Evolutionary conservation across 495 filamentous ascomycete genomes (phyloP).

Genomic region (Evernia prunastri): DNA sequence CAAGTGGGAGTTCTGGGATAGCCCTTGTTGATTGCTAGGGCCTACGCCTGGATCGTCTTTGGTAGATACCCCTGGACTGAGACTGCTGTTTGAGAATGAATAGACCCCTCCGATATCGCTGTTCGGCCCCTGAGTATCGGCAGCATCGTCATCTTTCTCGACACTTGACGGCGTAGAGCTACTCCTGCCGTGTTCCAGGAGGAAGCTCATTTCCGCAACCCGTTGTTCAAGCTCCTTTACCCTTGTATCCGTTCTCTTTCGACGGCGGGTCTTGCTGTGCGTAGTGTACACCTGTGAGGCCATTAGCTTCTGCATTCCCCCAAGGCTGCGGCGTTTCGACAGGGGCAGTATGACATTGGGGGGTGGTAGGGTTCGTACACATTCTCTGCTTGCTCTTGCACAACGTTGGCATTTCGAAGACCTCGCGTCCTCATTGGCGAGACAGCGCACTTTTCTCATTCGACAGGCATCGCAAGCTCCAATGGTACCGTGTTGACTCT

Average conservation of each 20-base stretch:
- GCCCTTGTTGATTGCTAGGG: background rate
- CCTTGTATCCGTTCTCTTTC: slow-evolving; percentile 82
- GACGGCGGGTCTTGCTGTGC: slow-evolving; percentile 74
- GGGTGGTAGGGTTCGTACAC: slow-evolving; percentile 29
- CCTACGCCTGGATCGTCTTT: background rate
- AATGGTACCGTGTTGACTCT: slow-evolving; percentile 17
- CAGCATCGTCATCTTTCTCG: slow-evolving; percentile 6
- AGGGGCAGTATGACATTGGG: background rate
- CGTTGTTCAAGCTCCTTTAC: slow-evolving; percentile 92
- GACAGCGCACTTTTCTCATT: slow-evolving; percentile 21
- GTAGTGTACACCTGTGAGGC: slow-evolving; percentile 55
- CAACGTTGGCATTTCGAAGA: slow-evolving; percentile 64
- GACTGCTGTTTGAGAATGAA: background rate
- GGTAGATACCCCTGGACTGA: background rate
- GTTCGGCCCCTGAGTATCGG: background rate
- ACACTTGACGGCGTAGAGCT: slow-evolving; percentile 6
- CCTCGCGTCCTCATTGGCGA: slow-evolving; percentile 18
- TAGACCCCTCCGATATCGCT: background rate
- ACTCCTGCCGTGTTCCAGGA: slow-evolving; percentile 18
- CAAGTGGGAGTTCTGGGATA: background rate
- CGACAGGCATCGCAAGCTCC: slow-evolving; percentile 25
- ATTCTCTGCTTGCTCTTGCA: slow-evolving; percentile 72
- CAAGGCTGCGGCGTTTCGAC: background rate
- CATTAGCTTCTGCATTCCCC: background rate
- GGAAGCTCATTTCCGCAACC: slow-evolving; percentile 50